A percentile compares a stretch with the other conserved stretches of the same genome.
Conservation (phyloP, 75 land plant genomes). For the Cupressus sempervirens region DNA sequence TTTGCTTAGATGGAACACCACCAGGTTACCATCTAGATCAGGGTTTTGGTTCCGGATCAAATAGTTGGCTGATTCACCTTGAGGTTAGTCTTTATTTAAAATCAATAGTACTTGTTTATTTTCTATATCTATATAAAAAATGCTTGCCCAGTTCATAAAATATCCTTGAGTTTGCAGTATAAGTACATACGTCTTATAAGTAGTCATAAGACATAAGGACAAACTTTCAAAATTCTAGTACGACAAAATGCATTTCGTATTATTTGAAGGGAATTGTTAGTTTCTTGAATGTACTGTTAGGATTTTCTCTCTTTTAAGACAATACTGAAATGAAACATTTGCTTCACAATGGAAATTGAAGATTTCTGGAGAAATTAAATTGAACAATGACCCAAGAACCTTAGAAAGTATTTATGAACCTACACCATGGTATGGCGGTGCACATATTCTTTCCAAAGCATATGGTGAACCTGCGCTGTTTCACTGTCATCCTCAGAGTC, state of each 20-base stretch:
- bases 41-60: slow-evolving; percentile 65
- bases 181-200: background rate
- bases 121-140: background rate
- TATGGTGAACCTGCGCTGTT: background rate
- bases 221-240: background rate
- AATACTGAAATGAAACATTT: background rate
- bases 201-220: background rate
- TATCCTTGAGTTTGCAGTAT: background rate
- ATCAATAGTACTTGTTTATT: background rate
- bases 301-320: background rate
- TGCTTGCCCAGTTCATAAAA: background rate
- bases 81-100: slow-evolving; percentile 43
- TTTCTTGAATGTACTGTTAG: background rate
- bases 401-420: background rate
- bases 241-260: background rate
- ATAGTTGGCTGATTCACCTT: slow-evolving; percentile 72
- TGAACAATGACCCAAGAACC: background rate
- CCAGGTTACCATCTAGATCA: slow-evolving; percentile 76
- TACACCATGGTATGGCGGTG: background rate
- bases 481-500: background rate
- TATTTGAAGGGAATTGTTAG: background rate
- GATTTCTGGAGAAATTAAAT: background rate
- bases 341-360: background rate
- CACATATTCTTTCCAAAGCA: background rate
- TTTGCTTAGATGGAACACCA: slow-evolving; percentile 81